Percentiles rank a stretch among this genome's conserved stretches.
These are phyloP conservation scores for Epicoccum nigrum DNA, from an alignment of 2,329 filamentous ascomycete species.

Conservation along the genomic window DNA sequence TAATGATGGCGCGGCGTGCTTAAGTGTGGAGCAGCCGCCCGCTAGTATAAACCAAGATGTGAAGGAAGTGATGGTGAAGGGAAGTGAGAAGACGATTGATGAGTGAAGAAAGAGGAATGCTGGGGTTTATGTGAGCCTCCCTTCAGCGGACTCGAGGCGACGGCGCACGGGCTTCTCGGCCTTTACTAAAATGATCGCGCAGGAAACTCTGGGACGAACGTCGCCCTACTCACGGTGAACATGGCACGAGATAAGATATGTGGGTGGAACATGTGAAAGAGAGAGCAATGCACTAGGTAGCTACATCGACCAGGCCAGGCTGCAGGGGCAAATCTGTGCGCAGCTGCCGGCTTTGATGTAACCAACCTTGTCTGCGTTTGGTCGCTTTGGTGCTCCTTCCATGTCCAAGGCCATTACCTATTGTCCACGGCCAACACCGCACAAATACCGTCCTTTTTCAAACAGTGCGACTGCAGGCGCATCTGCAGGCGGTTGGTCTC, in stretches of 20 bases:
- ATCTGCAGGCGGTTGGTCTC: background rate
- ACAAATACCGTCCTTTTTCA: background rate
- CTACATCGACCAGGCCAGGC: background rate
- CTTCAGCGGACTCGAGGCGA: conserved; percentile 27
- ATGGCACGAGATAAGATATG: background rate
- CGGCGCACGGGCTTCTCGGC: conserved; percentile 28
- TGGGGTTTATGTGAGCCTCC: conserved; percentile 40
- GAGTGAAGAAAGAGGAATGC: conserved; percentile 37
- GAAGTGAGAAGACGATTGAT: conserved; percentile 20
- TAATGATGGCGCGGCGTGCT: conserved; percentile 21
- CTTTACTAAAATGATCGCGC: conserved; percentile 30
- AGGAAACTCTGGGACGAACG: conserved; percentile 32
- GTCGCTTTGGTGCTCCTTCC: conserved; percentile 3
- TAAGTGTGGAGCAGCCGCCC: conserved; percentile 23
- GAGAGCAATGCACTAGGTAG: background rate
- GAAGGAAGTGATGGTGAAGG: conserved; percentile 29
- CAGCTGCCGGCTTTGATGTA: background rate
- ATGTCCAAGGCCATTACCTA: background rate
- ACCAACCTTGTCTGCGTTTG: background rate
- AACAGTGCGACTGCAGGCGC: background rate
- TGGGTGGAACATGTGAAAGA: background rate
- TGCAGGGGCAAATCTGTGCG: background rate
- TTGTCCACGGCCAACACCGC: background rate
- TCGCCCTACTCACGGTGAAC: conserved; percentile 8
- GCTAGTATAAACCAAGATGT: conserved; percentile 13